Evolutionary conservation across 2,329 filamentous ascomycete genomes (phyloP), one percentile per base, ranked within the genome.

Genomic region (Pestalotiopsis fici): DNA sequence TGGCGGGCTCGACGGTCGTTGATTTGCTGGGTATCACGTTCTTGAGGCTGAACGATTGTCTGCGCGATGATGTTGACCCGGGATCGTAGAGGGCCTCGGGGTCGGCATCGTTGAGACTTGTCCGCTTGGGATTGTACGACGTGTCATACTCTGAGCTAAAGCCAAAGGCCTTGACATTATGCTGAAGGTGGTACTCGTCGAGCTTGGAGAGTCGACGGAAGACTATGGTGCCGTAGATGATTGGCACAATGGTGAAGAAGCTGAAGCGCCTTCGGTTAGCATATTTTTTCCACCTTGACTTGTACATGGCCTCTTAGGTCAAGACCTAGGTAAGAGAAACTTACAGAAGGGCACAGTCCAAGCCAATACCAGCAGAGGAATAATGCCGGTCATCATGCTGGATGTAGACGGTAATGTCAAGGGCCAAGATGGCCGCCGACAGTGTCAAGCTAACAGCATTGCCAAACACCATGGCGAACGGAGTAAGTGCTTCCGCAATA

Each of bases 391-490:
- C 83, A 23, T 78, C 76, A 27, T 78, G 76, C 65, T 81, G 74
- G 4, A 82, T 75, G 68, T 86, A 86, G n/a, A 87, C 80, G 43
- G 86, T 80, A 28, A 87, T 76, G 67, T 88, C 86, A 28, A 89
- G 78, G 1, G 78, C 83, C 27, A 88, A 76, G 28, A 85, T 83
- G 43, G 81, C 81, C 6, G 78, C 70, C 0, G 85, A 80, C 23
- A 85, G 81, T 0, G 82, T 79, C 56, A 85, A 69, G 71, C 87
- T 88, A 72, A 88, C 70, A 66, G 84, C 75, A 68, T 87, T 83
- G 21, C 82, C 83, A 69, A 85, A 83, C 3, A 88, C 76, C 79
- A 89, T 82, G 4, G 82, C 83, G 75, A 86, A 84, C 2, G 87
- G 86, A 12, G 87, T 88, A 65, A 89, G 74, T 1, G 82, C 80